Evolutionary conservation across 139 green algal genomes (phyloP).

Genomic region (Tetratostichococcus sp.): DNA sequence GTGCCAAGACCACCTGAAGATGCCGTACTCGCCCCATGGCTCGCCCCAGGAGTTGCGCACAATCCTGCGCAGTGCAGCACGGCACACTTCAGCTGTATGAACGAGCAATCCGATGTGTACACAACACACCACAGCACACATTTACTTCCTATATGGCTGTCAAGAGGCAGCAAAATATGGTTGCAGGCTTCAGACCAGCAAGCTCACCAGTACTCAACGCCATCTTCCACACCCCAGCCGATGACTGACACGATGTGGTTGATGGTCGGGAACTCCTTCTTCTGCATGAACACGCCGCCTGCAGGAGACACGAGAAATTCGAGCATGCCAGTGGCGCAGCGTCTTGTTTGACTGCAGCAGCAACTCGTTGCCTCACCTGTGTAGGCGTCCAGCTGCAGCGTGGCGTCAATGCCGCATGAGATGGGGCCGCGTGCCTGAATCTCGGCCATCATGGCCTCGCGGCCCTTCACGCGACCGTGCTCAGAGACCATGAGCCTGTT

Average conservation of each 20-base stretch:
- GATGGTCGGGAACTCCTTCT: constrained; percentile 29
- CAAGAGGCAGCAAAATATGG: too few species aligned
- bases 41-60: constrained; percentile 72
- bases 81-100: too few species aligned
- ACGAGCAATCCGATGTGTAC: too few species aligned
- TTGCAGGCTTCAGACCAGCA: too few species aligned
- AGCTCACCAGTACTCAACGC: constrained; percentile 65
- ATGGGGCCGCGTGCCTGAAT: constrained; percentile 81
- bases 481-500: constrained; percentile 53
- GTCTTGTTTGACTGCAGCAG: background rate
- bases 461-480: constrained; percentile 64
- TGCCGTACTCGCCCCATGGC: constrained; percentile 74
- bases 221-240: constrained; percentile 75
- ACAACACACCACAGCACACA: too few species aligned
- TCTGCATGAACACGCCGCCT: constrained; percentile 47
- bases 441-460: constrained; percentile 78
- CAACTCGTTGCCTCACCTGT: constrained; percentile 6
- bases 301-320: too few species aligned
- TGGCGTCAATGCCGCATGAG: constrained; percentile 76
- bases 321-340: too few species aligned
- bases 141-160: too few species aligned
- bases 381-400: constrained; percentile 64
- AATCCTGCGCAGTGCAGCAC: constrained; percentile 52
- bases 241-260: constrained; percentile 87
- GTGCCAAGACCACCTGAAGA: constrained; percentile 28